These are phyloP conservation scores for Mucor lusitanicus DNA, from an alignment of 371 early-diverging fungal species.

Conservation along the genomic window DNA sequence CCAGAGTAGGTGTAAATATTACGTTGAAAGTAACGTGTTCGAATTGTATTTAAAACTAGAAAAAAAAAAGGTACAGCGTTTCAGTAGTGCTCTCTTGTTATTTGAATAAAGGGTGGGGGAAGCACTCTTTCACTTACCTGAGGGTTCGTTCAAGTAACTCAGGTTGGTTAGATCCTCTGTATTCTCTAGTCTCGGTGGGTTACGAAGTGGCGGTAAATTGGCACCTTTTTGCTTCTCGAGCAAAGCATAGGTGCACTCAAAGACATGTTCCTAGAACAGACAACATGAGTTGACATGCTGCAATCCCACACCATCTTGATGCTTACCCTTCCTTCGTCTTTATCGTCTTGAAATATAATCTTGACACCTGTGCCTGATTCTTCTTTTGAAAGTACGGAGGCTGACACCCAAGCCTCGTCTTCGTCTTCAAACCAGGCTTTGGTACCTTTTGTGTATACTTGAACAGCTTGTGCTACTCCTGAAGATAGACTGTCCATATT, in stretches of 20 bases:
- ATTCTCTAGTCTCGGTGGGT: constrained; percentile 87
- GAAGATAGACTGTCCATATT: constrained; percentile 32
- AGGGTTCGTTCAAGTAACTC: constrained; percentile 90
- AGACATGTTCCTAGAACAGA: constrained; percentile 68
- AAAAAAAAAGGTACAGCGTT: neutral
- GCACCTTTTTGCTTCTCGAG: constrained; percentile 66
- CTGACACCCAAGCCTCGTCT: constrained; percentile 86
- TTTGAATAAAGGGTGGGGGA: no score
- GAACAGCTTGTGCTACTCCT: constrained; percentile 53
- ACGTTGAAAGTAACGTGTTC: constrained; percentile 83
- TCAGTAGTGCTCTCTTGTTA: neutral
- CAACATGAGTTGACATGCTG: no score
- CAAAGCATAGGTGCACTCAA: constrained; percentile 71
- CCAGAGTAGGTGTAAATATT: constrained; percentile 99
- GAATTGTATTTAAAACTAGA: constrained; percentile 86
- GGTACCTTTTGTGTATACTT: constrained; percentile 70
- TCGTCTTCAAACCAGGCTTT: constrained; percentile 91
- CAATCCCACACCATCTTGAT: no score
- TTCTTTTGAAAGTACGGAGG: constrained; percentile 59
- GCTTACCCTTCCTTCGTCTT: constrained; percentile 62
- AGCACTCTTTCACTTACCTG: constrained; percentile 51
- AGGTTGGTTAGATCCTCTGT: constrained; percentile 92
- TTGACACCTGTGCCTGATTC: constrained; percentile 58
- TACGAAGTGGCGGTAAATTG: constrained; percentile 85
- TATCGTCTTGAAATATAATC: constrained; percentile 67